Percentiles rank a stretch among this genome's conserved stretches.
These are phyloP conservation scores for Talinum fruticosum DNA, from an alignment of 148 eudicot genomes.

Conservation along the genomic window DNA sequence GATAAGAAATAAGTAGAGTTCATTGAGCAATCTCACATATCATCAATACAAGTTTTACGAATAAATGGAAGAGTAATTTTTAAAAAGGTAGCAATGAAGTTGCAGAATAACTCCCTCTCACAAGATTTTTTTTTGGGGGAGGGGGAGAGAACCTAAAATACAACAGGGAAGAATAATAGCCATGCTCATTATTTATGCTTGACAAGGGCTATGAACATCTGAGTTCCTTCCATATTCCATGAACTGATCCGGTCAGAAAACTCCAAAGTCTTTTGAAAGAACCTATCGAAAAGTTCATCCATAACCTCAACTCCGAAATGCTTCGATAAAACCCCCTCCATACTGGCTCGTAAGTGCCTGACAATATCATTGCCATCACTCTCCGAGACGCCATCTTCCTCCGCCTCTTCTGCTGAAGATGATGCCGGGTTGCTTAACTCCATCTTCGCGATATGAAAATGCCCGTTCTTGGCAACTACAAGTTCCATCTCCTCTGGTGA, in stretches of 20 bases:
- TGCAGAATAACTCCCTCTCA: too few relatives aligned
- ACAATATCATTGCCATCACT: neutral
- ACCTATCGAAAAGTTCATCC: conserved; percentile 11
- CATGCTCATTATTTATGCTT: neutral
- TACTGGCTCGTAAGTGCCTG: conserved; percentile 5
- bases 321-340: conserved; percentile 4
- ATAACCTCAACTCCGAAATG: conserved; percentile 1
- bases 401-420: neutral
- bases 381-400: neutral
- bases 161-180: neutral
- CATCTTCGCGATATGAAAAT: neutral
- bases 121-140: too few relatives aligned
- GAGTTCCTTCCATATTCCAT: conserved; percentile 12
- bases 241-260: neutral
- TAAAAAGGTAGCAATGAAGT: too few relatives aligned
- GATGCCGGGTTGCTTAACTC: neutral
- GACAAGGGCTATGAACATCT: conserved; percentile 1
- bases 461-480: neutral
- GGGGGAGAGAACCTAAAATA: too few relatives aligned
- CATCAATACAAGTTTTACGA: too few relatives aligned
- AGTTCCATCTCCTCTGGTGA: conserved; percentile 10
- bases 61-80: too few relatives aligned
- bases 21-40: too few relatives aligned
- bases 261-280: conserved; percentile 3
- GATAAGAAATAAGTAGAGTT: too few relatives aligned